These are phyloP conservation scores for Tolypocladium sp. DNA, from an alignment of 2,329 filamentous ascomycete species.

Conservation along the genomic window DNA sequence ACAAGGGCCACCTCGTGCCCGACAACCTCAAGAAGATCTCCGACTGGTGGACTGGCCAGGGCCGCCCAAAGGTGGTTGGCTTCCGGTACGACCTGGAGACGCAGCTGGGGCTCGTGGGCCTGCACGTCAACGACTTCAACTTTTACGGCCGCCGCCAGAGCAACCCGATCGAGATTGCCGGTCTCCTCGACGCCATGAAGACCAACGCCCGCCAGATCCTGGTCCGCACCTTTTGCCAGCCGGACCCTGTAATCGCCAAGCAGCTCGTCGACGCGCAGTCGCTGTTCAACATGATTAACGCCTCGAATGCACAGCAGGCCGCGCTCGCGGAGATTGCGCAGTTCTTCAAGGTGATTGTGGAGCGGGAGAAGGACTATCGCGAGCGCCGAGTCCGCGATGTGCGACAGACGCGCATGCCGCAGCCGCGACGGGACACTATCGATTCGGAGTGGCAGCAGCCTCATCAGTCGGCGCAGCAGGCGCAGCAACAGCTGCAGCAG, in stretches of 20 bases:
- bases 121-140: conserved; percentile 42
- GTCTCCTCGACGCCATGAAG: conserved; percentile 42
- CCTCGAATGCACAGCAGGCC: conserved; percentile 30
- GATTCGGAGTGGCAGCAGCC: neutral
- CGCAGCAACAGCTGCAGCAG: neutral
- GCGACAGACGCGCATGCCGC: neutral
- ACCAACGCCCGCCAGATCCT: conserved; percentile 42
- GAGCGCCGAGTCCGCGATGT: conserved; percentile 13
- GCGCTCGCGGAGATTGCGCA: conserved; percentile 39
- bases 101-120: conserved; percentile 43
- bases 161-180: conserved; percentile 31
- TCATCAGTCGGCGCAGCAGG: neutral
- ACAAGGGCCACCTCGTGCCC: conserved; percentile 43
- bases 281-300: conserved; percentile 40
- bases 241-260: conserved; percentile 48
- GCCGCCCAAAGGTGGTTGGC: conserved; percentile 44
- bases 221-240: conserved; percentile 47
- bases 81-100: conserved; percentile 54
- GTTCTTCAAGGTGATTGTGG: conserved; percentile 45
- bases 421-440: neutral
- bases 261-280: conserved; percentile 45
- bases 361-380: conserved; percentile 29
- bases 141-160: conserved; percentile 42
- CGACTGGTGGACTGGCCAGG: conserved; percentile 41
- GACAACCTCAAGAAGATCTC: conserved; percentile 41